phyloP scores from a whole-genome alignment of 768 basidiomycete species.

The Boletus edulis region DNA sequence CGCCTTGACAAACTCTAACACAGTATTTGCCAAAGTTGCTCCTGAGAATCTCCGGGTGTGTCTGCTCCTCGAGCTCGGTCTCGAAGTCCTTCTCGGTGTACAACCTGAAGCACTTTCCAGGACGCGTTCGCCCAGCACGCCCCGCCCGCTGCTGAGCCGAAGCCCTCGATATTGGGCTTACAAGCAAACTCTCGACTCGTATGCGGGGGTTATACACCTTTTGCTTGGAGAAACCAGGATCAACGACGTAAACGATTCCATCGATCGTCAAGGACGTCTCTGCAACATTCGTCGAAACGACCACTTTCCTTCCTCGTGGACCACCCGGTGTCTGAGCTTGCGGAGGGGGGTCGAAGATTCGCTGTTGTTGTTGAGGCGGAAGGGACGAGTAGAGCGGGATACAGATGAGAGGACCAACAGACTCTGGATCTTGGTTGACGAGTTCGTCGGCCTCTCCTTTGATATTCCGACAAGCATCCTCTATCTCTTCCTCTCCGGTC shows the following conservation, averaged over 20 bases:
- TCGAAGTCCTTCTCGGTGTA: conserved; percentile 99
- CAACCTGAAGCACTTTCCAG: conserved; percentile 95
- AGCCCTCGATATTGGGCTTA: conserved; percentile 95
- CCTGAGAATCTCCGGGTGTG: conserved; percentile 92
- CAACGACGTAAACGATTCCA: conserved; percentile 99
- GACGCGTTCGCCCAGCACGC: conserved; percentile 92
- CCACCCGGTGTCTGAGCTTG: conserved; percentile 55
- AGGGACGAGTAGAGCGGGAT: conserved; percentile 95
- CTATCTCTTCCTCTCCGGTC: conserved; percentile 98
- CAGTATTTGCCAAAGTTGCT: conserved; percentile 94
- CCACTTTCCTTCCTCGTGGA: conserved; percentile 88
- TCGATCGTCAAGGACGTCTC: conserved; percentile 98
- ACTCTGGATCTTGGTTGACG: conserved; percentile 60
- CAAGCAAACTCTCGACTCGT: conserved; percentile 89
- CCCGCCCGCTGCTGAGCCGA: conserved; percentile 95
- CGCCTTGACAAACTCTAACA: conserved; percentile 90
- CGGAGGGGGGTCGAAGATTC: conserved; percentile 92
- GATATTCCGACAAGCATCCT: conserved; percentile 93
- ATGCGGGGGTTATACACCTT: conserved; percentile 98
- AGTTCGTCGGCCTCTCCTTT: conserved; percentile 88
- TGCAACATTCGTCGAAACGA: conserved; percentile 95
- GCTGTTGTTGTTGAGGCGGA: conserved; percentile 92
- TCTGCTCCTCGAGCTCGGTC: conserved; percentile 94
- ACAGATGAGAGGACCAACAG: conserved; percentile 84
- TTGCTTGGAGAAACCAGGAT: conserved; percentile 97